Evolutionary conservation across 2,329 filamentous ascomycete genomes (phyloP), one percentile per base, ranked within the genome.

Genomic region (Parastagonospora nodorum): DNA sequence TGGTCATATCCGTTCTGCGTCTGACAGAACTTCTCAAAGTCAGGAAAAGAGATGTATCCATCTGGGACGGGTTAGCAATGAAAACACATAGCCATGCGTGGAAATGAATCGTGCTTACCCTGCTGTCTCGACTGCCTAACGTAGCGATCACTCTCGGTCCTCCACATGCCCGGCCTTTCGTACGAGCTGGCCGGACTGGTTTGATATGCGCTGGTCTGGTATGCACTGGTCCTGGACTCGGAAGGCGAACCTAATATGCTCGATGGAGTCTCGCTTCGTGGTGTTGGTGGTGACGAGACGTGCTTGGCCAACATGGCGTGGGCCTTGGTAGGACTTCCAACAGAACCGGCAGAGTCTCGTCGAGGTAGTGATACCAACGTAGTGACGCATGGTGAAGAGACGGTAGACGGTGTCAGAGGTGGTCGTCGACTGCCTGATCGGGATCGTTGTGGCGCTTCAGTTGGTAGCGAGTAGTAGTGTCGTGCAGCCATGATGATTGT

Each of bases 21-120:
- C 30, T 71, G 55, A 78, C 86, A 75, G 58, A 80, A 89, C 53
- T 84, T 81, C 64, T 90, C 87, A 71, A 89, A 89, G 69, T 83
- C 87, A 12, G 87, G 87, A 68, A 90, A 90, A 76, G 87, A 89
- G 66, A 88, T 86, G 73, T 90, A 90, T 55, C 84, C 82, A 48
- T 78, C 81, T 63, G 44, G 29, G 44, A 10, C 2, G 33, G 40
- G 60, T 73, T 48, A 72, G 65, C 55, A 12, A 51, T 30, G 15
- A 15, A 1, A 35, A 38, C 35, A 60, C 14, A 71, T 46, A 68
- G 63, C 54, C 8, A 52, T 30, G 24, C 15, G 7, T 16, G 39
- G 12, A 10, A 42, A 38, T 24, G 35, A 47, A 16, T 39, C 12
- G 45, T 58, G 61, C 68, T 64, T 67, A 74, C 72, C 70, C 57